Evolutionary conservation across 345 rosid species (phyloP), one percentile per base, ranked within the genome.

Genomic region (Murraya paniculata): DNA sequence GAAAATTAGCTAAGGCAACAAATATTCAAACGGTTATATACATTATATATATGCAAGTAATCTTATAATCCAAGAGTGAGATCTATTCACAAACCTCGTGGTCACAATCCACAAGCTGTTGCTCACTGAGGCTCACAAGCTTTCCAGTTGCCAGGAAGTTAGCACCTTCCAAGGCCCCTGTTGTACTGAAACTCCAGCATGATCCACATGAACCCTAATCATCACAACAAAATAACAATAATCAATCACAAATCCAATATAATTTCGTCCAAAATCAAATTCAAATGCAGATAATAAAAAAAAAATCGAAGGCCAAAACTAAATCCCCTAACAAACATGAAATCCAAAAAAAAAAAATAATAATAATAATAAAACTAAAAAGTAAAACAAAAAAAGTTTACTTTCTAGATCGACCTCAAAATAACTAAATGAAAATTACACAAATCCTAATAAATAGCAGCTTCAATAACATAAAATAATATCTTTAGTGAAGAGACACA

Each of bases 91-190:
- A 53, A 53, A 53, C 99, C 99, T 96, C 98, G 19, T 96, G 98
- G 78, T 96, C 99, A 79, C 99, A 96, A 79, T 96, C 99, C 74
- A 96, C 99, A 69, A 96, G 98, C 90, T 96, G 99, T 71, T 96
- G 99, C 85, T 96, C 99, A 28, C 99, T 96, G 11, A 96, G 98
- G 88, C 98, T 96, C 64, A 89, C 92, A 48, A 96, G 98, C 41
- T 94, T 80, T 48, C 98, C 98, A 5, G 98, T 94, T 1, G 98
- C 85, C n/a, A 96, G 89, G 82, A 81, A 96, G 78, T 96, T 80
- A 39, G 98, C 98, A 66, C 99, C 98, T 89, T 96, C 99, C 79
- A 96, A 80, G 68, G 99, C 99, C 33, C 99, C 99, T 2, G 98
- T 90, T 16, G 98, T 82, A 70, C 99, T 96, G 83, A 96, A 96